phyloP scores from a whole-genome alignment of 2,329 filamentous ascomycete genomes.

The Aspergillus sp. region DNA sequence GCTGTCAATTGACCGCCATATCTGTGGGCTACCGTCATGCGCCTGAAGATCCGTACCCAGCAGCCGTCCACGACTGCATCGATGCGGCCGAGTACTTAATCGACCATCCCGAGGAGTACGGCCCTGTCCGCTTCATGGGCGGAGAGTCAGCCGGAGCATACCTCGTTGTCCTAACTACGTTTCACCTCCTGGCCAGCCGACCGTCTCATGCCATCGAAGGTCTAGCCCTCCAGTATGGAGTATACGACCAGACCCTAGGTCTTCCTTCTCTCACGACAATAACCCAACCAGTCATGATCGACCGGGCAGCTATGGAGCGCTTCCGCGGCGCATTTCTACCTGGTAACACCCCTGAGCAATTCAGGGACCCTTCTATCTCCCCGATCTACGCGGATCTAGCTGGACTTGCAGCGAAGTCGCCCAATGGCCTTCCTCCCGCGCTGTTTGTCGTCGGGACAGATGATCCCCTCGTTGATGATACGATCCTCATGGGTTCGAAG shows the following conservation, averaged over 20 bases:
- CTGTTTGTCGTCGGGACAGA: conserved; percentile 57
- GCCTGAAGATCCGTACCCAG: conserved; percentile 60
- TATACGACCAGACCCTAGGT: not conserved
- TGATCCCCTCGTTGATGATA: conserved; percentile 56
- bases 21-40: conserved; percentile 61
- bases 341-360: not conserved
- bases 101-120: conserved; percentile 1
- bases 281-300: not conserved
- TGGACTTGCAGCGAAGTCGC: not conserved
- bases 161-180: not conserved
- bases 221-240: conserved; percentile 1
- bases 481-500: conserved; percentile 54
- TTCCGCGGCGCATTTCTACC: conserved; percentile 3
- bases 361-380: not conserved
- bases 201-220: not conserved
- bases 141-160: conserved; percentile 9
- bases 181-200: not conserved
- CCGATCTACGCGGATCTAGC: conserved; percentile 5
- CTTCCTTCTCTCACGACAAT: not conserved
- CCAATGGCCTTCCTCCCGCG: conserved; percentile 2
- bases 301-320: not conserved
- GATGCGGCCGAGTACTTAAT: conserved; percentile 7
- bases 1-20: conserved; percentile 50
- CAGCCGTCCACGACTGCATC: conserved; percentile 21
- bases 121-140: conserved; percentile 2